Evolutionary conservation across 495 filamentous ascomycete species (phyloP).

Genomic region (Penicillium robsamsonii): DNA sequence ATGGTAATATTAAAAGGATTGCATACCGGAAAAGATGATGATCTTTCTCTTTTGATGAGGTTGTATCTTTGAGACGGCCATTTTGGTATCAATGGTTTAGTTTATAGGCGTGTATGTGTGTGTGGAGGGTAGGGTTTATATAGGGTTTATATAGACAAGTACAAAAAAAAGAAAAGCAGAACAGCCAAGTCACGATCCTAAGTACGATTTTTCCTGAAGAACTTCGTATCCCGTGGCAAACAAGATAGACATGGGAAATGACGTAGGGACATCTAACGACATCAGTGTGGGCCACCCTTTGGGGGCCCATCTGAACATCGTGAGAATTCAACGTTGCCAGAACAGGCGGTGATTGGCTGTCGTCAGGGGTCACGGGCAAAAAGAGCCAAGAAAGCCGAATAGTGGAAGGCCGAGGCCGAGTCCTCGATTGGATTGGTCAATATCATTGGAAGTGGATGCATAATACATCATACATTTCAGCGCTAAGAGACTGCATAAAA

Average conservation of each 20-base stretch:
- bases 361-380: background rate
- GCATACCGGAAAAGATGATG: slow-evolving; percentile 33
- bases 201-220: background rate
- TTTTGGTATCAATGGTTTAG: slow-evolving; percentile 7
- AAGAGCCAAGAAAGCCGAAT: background rate
- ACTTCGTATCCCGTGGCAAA: slow-evolving; percentile 1
- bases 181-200: background rate
- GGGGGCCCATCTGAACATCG: slow-evolving; percentile 1
- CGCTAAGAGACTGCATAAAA: background rate
- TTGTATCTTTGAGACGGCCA: slow-evolving; percentile 20
- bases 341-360: background rate
- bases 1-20: background rate
- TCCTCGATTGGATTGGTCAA: background rate
- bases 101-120: background rate
- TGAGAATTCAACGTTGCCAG: background rate
- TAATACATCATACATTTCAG: slow-evolving; percentile 12
- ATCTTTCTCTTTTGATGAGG: slow-evolving; percentile 30
- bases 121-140: background rate
- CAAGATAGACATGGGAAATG: slow-evolving; percentile 5
- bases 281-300: slow-evolving; percentile 12
- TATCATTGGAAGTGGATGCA: background rate
- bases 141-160: background rate
- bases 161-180: background rate
- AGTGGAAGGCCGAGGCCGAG: background rate
- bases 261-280: slow-evolving; percentile 5